Percentiles rank a stretch among this genome's conserved stretches.
Conservation (phyloP, 257 asterid species). For the Fraxinus quadrangulata region DNA sequence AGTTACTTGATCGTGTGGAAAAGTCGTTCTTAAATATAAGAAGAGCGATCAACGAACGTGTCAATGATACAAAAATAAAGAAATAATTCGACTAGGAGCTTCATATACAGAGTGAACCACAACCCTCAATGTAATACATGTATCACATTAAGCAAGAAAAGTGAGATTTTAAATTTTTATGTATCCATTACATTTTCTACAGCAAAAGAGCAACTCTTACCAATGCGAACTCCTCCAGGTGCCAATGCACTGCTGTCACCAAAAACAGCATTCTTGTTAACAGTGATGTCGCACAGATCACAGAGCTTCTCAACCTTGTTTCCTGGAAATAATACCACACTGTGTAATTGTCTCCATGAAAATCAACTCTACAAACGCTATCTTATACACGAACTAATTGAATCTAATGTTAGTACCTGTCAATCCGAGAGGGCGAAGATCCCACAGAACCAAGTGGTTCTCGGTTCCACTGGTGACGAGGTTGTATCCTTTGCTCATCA, state of each 20-base stretch:
- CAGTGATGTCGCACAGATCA: slow-evolving; percentile 89
- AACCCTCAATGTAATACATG: background rate
- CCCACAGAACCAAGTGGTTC: slow-evolving; percentile 98
- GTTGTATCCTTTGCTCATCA: slow-evolving; percentile 82
- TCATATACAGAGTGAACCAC: background rate
- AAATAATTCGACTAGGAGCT: background rate
- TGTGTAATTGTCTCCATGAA: background rate
- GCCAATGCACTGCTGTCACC: slow-evolving; percentile 99
- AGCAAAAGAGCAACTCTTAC: slow-evolving; percentile 41
- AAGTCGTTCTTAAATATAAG: background rate
- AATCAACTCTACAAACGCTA: background rate
- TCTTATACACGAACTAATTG: background rate
- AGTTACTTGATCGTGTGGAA: background rate
- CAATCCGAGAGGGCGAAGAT: slow-evolving; percentile 97
- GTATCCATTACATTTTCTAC: background rate
- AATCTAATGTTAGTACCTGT: slow-evolving; percentile 53
- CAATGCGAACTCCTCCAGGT: slow-evolving; percentile 99
- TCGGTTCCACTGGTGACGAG: slow-evolving; percentile 93
- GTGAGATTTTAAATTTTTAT: background rate
- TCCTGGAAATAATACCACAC: slow-evolving; percentile 47
- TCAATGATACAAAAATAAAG: background rate
- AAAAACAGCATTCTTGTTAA: slow-evolving; percentile 95
- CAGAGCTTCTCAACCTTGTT: slow-evolving; percentile 97
- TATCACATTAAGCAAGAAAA: too few relatives aligned
- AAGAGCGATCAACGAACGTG: background rate